phyloP scores from a whole-genome alignment of 192 early-diverging fungal species.

The Rhizoclosmatium globosum region DNA sequence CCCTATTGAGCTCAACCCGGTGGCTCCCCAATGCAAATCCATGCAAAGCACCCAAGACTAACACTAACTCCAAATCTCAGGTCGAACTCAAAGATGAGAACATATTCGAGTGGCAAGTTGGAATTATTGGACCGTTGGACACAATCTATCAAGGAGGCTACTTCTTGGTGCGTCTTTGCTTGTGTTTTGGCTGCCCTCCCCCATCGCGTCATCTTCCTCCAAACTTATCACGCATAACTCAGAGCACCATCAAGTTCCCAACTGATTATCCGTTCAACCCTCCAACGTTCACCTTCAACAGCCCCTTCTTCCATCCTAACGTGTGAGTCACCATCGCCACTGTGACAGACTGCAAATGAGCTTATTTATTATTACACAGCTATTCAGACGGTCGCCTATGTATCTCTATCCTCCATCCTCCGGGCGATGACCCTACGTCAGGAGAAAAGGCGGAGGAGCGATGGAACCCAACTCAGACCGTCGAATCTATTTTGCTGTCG shows the following conservation, averaged over 20 bases:
- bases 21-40: not conserved
- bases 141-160: slow-evolving; percentile 67
- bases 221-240: slow-evolving; percentile 1
- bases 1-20: no score
- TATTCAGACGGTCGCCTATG: slow-evolving; percentile 63
- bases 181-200: not conserved
- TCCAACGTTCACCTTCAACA: slow-evolving; percentile 62
- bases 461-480: slow-evolving; percentile 82
- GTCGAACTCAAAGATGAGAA: slow-evolving; percentile 61
- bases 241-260: slow-evolving; percentile 68
- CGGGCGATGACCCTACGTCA: slow-evolving; percentile 65
- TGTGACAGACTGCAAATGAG: not conserved
- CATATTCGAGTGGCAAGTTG: slow-evolving; percentile 66
- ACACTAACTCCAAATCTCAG: slow-evolving; percentile 14
- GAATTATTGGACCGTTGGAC: slow-evolving; percentile 63
- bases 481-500: slow-evolving; percentile 63
- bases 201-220: not conserved
- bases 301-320: slow-evolving; percentile 64
- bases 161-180: slow-evolving; percentile 47
- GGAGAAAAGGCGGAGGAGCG: slow-evolving; percentile 80
- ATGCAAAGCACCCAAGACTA: not conserved
- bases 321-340: slow-evolving; percentile 39
- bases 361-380: slow-evolving; percentile 34
- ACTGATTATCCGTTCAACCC: slow-evolving; percentile 66
- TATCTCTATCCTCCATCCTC: slow-evolving; percentile 70